These are phyloP conservation scores for Hibiscus mutabilis DNA, from an alignment of 345 rosid species.

Conservation along the genomic window DNA sequence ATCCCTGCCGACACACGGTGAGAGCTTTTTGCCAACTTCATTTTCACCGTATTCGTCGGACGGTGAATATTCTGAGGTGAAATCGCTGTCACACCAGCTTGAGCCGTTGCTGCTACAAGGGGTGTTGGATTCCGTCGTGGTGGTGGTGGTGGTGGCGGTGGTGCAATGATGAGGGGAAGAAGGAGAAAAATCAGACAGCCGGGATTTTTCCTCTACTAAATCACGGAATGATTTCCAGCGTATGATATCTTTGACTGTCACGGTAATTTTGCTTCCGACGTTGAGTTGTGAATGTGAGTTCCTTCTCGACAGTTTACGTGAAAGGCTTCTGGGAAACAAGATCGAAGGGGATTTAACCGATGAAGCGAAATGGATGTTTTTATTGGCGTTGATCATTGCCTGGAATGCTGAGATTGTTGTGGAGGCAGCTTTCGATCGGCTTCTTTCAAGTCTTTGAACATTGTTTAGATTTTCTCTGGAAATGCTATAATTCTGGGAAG, in stretches of 20 bases:
- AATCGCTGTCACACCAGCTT: constrained; percentile 87
- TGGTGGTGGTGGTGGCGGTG: constrained; percentile 26
- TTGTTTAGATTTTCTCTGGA: not conserved
- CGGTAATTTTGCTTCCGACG: constrained; percentile 11
- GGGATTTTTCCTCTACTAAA: constrained; percentile 35
- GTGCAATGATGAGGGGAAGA: constrained; percentile 15
- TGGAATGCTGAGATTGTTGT: constrained; percentile 32
- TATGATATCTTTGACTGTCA: constrained; percentile 68
- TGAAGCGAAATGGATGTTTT: constrained; percentile 27
- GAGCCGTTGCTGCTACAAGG: constrained; percentile 38
- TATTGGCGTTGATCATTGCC: constrained; percentile 44
- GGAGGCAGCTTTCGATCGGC: constrained; percentile 32
- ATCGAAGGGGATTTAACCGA: constrained; percentile 17
- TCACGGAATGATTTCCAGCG: constrained; percentile 81
- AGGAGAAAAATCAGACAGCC: constrained; percentile 13
- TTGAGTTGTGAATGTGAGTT: not conserved
- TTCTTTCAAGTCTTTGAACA: constrained; percentile 23
- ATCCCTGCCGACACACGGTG: constrained; percentile 52
- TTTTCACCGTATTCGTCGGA: constrained; percentile 18
- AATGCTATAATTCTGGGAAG: constrained; percentile 5
- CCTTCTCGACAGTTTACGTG: constrained; percentile 33
- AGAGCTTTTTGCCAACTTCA: constrained; percentile 11
- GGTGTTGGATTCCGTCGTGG: constrained; percentile 36
- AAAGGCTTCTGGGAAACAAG: constrained; percentile 26
- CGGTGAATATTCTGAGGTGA: constrained; percentile 55